Percentiles rank a stretch among this genome's conserved stretches.
phyloP scores from a whole-genome alignment of 2,329 filamentous ascomycete genomes.

The Remersonia thermophila region DNA sequence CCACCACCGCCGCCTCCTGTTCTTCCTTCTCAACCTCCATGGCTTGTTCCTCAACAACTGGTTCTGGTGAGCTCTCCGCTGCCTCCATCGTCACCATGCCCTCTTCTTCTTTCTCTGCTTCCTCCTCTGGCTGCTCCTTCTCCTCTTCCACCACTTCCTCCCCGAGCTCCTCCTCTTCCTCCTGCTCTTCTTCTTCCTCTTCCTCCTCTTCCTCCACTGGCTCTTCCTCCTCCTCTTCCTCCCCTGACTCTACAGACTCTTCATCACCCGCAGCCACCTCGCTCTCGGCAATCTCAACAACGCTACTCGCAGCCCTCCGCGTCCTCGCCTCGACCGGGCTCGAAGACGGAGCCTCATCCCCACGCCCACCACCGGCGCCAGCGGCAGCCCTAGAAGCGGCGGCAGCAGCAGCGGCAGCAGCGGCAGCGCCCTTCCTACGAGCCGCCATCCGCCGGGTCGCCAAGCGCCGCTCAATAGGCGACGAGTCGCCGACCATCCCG shows the following conservation, averaged over 20 bases:
- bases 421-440: constrained; percentile 1
- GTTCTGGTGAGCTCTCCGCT: constrained; percentile 17
- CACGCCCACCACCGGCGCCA: not conserved
- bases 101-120: not conserved
- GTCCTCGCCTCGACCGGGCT: not conserved
- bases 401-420: not conserved
- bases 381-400: not conserved
- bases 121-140: constrained; percentile 12
- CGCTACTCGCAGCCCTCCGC: constrained; percentile 6
- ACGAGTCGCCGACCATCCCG: constrained; percentile 21
- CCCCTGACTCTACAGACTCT: constrained; percentile 1
- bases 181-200: constrained; percentile 1
- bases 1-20: too few species aligned
- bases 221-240: constrained; percentile 14
- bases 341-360: not conserved
- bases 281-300: constrained; percentile 12
- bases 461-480: constrained; percentile 14
- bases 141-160: constrained; percentile 12
- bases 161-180: not conserved
- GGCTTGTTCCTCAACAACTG: constrained; percentile 27
- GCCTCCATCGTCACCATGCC: too few species aligned
- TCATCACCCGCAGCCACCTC: constrained; percentile 4
- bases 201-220: constrained; percentile 15
- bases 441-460: constrained; percentile 11
- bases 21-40: constrained; percentile 33